These are phyloP conservation scores for Pinus taeda DNA, from an alignment of 75 land plant genomes.

Conservation along the genomic window DNA sequence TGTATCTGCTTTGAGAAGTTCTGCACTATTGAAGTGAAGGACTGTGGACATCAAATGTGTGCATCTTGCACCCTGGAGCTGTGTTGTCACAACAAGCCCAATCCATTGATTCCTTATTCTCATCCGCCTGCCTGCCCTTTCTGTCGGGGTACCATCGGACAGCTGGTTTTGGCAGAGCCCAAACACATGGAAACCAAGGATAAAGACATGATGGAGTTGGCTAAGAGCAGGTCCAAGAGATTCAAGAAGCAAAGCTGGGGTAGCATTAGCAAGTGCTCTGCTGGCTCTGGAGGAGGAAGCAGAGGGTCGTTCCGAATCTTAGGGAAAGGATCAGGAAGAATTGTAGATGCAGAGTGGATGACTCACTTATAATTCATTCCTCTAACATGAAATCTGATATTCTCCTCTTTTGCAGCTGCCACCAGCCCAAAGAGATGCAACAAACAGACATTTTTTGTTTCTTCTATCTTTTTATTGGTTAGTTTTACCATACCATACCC, in stretches of 20 bases:
- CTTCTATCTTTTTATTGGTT: too few relatives aligned
- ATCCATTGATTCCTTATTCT: constrained; percentile 1
- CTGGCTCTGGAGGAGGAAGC: not conserved
- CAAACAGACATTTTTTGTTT: too few relatives aligned
- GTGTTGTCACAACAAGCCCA: constrained; percentile 24
- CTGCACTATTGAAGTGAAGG: constrained; percentile 22
- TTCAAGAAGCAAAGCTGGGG: not conserved
- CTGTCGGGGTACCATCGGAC: constrained; percentile 10
- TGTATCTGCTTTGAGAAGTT: constrained; percentile 21
- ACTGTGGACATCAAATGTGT: constrained; percentile 30
- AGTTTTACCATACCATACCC: too few relatives aligned
- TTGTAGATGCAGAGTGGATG: constrained; percentile 9
- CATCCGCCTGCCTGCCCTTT: constrained; percentile 26
- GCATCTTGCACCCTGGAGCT: constrained; percentile 19
- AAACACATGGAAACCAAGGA: not conserved
- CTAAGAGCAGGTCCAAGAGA: not conserved
- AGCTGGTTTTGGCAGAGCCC: constrained; percentile 6
- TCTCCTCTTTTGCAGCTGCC: too few relatives aligned
- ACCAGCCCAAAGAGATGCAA: too few relatives aligned
- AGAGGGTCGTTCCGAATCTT: not conserved
- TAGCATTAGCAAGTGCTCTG: not conserved
- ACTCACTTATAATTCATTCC: not conserved
- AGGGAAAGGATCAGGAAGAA: constrained; percentile 11
- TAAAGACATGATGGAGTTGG: not conserved
- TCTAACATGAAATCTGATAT: too few relatives aligned